A percentile compares a stretch with the other conserved stretches of the same genome.
These are phyloP conservation scores for Jatropha multifida DNA, from an alignment of 441 rosid genomes.

Conservation along the genomic window DNA sequence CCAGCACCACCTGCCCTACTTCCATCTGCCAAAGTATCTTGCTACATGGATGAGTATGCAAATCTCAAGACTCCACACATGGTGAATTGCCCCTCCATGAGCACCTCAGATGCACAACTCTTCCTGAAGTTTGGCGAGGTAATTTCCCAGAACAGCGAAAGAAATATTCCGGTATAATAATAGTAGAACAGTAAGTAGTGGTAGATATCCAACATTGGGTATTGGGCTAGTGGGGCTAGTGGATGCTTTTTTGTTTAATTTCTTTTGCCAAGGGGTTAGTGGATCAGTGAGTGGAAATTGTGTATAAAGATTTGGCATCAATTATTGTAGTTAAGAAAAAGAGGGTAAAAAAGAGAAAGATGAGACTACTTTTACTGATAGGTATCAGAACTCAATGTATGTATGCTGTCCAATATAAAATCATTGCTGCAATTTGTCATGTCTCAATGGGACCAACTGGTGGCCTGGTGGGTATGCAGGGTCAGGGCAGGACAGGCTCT, in stretches of 20 bases:
- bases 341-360: conserved; percentile 2
- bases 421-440: conserved; percentile 22
- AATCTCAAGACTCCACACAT: conserved; percentile 85
- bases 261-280: not conserved
- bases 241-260: not conserved
- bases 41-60: conserved; percentile 83
- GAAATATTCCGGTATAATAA: not conserved
- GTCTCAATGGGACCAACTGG: conserved; percentile 20
- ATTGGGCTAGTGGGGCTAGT: not conserved
- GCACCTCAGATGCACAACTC: conserved; percentile 93
- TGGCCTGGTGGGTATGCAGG: not conserved
- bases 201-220: not conserved
- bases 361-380: conserved; percentile 6
- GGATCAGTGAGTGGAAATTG: conserved; percentile 18
- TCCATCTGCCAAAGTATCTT: conserved; percentile 44
- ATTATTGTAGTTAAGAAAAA: conserved; percentile 28
- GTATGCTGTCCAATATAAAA: conserved; percentile 19
- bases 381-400: conserved; percentile 16
- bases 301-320: conserved; percentile 33
- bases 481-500: conserved; percentile 20
- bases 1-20: conserved; percentile 27
- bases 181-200: not conserved
- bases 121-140: conserved; percentile 93
- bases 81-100: conserved; percentile 83
- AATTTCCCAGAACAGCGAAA: conserved; percentile 65